phyloP scores from a whole-genome alignment of 2,329 filamentous ascomycete genomes.

The Paecilomyces sp. region DNA sequence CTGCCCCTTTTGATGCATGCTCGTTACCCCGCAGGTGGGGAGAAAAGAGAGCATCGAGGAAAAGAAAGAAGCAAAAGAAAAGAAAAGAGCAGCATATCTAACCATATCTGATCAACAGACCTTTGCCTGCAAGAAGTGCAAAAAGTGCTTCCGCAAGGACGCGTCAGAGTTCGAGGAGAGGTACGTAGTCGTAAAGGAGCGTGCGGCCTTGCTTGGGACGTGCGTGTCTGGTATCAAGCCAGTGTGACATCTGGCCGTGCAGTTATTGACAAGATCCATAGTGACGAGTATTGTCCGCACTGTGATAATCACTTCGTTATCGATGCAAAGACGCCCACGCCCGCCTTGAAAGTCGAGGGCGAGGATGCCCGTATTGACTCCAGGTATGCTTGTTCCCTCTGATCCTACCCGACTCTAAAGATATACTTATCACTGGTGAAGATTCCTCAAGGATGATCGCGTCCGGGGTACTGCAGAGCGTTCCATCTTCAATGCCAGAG shows the following conservation, averaged over 20 bases:
- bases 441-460: constrained; percentile 89
- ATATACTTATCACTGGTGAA: constrained; percentile 14
- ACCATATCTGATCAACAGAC: constrained; percentile 26
- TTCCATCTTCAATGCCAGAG: constrained; percentile 69
- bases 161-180: constrained; percentile 84
- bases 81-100: background rate
- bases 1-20: background rate
- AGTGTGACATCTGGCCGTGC: background rate
- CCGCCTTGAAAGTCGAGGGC: constrained; percentile 78
- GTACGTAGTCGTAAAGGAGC: constrained; percentile 22
- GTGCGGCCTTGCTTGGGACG: background rate
- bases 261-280: constrained; percentile 16
- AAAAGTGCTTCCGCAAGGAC: constrained; percentile 95
- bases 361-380: constrained; percentile 81
- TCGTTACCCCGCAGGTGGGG: background rate
- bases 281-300: constrained; percentile 97
- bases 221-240: background rate
- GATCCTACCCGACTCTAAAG: background rate
- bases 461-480: constrained; percentile 53
- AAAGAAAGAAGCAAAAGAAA: background rate
- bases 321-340: constrained; percentile 77
- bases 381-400: constrained; percentile 37
- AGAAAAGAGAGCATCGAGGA: background rate
- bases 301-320: constrained; percentile 98
- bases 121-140: constrained; percentile 98